A percentile compares a stretch with the other conserved stretches of the same genome.
Evolutionary conservation across 2,329 filamentous ascomycete genomes (phyloP).

Genomic region (Nigrograna mackinnonii): DNA sequence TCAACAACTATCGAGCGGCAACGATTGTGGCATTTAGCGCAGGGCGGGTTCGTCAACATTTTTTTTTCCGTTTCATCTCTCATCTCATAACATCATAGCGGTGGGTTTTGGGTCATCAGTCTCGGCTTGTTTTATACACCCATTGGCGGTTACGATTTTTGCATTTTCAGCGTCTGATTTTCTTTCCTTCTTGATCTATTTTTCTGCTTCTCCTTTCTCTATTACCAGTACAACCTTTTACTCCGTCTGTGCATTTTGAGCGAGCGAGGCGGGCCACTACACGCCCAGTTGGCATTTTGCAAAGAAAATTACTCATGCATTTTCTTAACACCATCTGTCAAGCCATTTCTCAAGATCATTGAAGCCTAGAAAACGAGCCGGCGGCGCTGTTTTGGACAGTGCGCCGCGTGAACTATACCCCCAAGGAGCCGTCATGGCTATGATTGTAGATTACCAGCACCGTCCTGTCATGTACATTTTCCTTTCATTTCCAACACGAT

Average conservation of each 20-base stretch:
- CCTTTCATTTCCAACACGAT: constrained; percentile 19
- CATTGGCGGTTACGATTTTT: constrained; percentile 30
- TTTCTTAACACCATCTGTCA: no score
- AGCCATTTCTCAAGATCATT: no score
- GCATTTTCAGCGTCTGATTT: constrained; percentile 25
- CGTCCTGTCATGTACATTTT: constrained; percentile 2
- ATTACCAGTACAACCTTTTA: constrained; percentile 4
- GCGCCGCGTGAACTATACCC: no score
- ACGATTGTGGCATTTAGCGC: constrained; percentile 45
- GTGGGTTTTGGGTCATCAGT: constrained; percentile 14
- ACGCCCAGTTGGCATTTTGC: constrained; percentile 7
- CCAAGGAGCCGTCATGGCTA: constrained; percentile 17
- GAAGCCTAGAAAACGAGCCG: no score
- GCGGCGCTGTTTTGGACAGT: no score
- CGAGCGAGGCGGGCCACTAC: constrained; percentile 10
- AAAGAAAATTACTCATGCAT: constrained; percentile 9
- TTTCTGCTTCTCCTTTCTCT: constrained; percentile 6
- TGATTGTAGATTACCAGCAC: constrained; percentile 14
- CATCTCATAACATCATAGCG: constrained; percentile 31
- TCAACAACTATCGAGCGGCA: constrained; percentile 24
- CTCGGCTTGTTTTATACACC: constrained; percentile 26
- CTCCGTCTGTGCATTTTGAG: constrained; percentile 26
- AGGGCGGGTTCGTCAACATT: constrained; percentile 27
- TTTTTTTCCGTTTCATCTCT: constrained; percentile 16
- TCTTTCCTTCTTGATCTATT: constrained; percentile 16